Evolutionary conservation across 371 early-diverging fungal genomes (phyloP).

Genomic region (Mortierella sp.): DNA sequence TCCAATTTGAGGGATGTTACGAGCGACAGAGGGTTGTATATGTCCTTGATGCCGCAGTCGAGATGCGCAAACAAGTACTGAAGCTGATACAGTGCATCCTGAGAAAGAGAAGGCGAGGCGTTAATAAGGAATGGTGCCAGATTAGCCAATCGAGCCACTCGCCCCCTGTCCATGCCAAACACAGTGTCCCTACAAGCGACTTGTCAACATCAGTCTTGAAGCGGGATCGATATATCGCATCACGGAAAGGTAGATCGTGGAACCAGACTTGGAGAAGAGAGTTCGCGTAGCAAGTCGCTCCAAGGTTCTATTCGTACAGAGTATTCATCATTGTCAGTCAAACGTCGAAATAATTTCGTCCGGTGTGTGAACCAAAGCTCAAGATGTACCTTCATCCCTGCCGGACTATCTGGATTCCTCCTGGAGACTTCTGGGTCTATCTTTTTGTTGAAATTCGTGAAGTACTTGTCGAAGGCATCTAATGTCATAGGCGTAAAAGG

Average conservation of each 20-base stretch:
- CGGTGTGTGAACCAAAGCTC: not conserved
- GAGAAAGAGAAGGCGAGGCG: not conserved
- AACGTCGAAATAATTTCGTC: slow-evolving; percentile 20
- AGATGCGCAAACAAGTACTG: slow-evolving; percentile 58
- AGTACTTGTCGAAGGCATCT: slow-evolving; percentile 57
- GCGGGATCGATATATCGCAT: slow-evolving; percentile 40
- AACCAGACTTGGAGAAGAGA: slow-evolving; percentile 64
- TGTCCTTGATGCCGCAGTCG: slow-evolving; percentile 32
- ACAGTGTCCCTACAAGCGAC: slow-evolving; percentile 32
- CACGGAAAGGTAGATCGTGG: slow-evolving; percentile 58
- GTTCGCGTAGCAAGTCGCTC: slow-evolving; percentile 69
- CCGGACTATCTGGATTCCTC: slow-evolving; percentile 24
- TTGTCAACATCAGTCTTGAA: slow-evolving; percentile 14
- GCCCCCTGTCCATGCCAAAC: not conserved
- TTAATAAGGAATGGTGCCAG: not conserved
- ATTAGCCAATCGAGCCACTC: not conserved
- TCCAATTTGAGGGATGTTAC: slow-evolving; percentile 59
- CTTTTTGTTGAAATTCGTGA: not conserved
- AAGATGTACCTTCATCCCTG: slow-evolving; percentile 48
- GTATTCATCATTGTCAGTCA: not conserved
- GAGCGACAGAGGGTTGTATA: slow-evolving; percentile 58
- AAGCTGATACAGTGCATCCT: slow-evolving; percentile 58
- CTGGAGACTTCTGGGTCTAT: slow-evolving; percentile 9
- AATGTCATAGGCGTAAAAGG: not conserved
- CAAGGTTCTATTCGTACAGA: slow-evolving; percentile 58